Conservation (phyloP, 2,329 filamentous ascomycete species). For the Coniella lustricola region DNA sequence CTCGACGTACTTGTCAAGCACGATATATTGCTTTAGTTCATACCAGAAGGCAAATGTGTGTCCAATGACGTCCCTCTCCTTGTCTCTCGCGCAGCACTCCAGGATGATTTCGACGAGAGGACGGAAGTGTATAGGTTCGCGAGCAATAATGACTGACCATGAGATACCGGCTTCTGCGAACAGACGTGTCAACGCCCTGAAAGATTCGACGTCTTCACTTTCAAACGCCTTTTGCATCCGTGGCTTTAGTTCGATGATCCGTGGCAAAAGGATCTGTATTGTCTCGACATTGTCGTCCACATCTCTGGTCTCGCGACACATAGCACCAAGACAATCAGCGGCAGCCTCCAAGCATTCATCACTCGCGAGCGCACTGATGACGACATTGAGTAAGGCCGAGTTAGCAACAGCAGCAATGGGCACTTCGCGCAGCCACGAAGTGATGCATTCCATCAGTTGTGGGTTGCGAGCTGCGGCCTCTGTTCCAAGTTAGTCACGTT, state of each 20-base stretch:
- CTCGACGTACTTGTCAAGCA: constrained; percentile 80
- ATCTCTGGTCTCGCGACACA: constrained; percentile 86
- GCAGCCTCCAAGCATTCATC: constrained; percentile 79
- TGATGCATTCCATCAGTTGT: constrained; percentile 88
- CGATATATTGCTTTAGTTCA: constrained; percentile 93
- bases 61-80: constrained; percentile 83
- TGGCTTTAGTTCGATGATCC: constrained; percentile 67
- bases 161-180: constrained; percentile 90
- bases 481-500: constrained; percentile 29
- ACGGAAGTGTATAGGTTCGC: constrained; percentile 74
- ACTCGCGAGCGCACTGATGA: constrained; percentile 69
- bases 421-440: constrained; percentile 93
- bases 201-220: constrained; percentile 76
- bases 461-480: constrained; percentile 77
- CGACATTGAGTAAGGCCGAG: constrained; percentile 74
- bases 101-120: constrained; percentile 81
- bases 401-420: constrained; percentile 75
- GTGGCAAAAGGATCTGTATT: constrained; percentile 77
- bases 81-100: constrained; percentile 84
- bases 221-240: constrained; percentile 69
- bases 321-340: constrained; percentile 84
- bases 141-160: constrained; percentile 87
- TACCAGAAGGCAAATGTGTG: constrained; percentile 98
- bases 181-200: constrained; percentile 82
- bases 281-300: constrained; percentile 82